Evolutionary conservation across 306 rosid genomes (phyloP).

Genomic region (Urtica urens): DNA sequence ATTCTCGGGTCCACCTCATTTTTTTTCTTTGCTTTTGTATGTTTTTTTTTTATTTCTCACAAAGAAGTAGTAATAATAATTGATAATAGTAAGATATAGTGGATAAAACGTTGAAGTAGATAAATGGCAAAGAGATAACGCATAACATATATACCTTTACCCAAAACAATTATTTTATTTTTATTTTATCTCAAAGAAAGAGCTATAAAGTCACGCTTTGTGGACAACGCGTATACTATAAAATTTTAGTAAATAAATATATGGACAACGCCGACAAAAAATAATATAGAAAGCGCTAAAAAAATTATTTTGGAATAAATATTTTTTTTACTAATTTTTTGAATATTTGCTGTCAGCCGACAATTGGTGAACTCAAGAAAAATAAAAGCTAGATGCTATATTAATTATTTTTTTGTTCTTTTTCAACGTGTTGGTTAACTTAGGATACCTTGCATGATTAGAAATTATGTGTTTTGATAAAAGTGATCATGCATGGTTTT

Average conservation of each 20-base stretch:
- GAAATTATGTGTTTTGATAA: conserved; percentile 3
- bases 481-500: neutral
- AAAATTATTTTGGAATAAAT: neutral
- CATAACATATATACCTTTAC: too few relatives aligned
- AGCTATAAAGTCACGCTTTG: too few relatives aligned
- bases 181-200: too few relatives aligned
- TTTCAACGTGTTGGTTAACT: conserved; percentile 1
- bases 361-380: conserved; percentile 12
- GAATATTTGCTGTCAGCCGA: conserved; percentile 3
- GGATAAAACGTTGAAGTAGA: too few relatives aligned
- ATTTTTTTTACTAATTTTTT: neutral
- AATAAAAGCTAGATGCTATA: neutral
- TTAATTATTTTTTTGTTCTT: neutral
- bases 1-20: conserved; percentile 7
- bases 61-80: too few relatives aligned
- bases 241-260: too few relatives aligned
- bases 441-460: conserved; percentile 9
- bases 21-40: neutral
- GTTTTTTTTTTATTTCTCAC: neutral
- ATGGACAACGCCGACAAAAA: neutral
- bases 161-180: too few relatives aligned
- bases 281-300: neutral
- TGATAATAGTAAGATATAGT: too few relatives aligned
- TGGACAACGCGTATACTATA: too few relatives aligned
- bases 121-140: too few relatives aligned